A percentile compares a stretch with the other conserved stretches of the same genome.
These are phyloP conservation scores for Spinellus fusiger DNA, from an alignment of 192 early-diverging fungal genomes.

Conservation along the genomic window DNA sequence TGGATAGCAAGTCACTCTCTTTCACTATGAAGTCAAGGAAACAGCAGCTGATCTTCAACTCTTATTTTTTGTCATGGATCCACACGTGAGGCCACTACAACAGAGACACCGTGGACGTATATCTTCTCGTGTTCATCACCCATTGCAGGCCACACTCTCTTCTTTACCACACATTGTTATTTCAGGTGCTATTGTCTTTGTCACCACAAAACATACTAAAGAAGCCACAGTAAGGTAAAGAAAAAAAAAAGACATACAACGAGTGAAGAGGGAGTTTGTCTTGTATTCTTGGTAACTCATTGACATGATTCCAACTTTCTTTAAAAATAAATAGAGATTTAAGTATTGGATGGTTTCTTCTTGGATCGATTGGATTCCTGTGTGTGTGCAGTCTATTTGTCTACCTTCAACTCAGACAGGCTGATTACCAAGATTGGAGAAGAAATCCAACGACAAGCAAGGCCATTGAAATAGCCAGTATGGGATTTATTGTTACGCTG, in stretches of 20 bases:
- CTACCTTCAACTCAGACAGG: background rate
- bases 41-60: too few relatives aligned
- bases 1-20: too few relatives aligned
- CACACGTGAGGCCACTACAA: too few relatives aligned
- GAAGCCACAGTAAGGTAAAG: background rate
- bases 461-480: background rate
- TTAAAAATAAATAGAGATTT: background rate
- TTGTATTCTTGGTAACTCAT: too few relatives aligned
- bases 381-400: background rate
- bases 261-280: too few relatives aligned
- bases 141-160: background rate
- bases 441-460: background rate
- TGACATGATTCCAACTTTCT: background rate
- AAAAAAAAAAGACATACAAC: background rate
- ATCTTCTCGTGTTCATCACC: too few relatives aligned
- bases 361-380: background rate
- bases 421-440: background rate
- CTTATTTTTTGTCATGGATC: too few relatives aligned
- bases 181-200: background rate
- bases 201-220: background rate
- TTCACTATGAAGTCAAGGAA: too few relatives aligned
- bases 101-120: too few relatives aligned
- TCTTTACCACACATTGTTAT: background rate
- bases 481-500: background rate
- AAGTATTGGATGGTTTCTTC: background rate